A percentile compares a stretch with the other conserved stretches of the same genome.
Evolutionary conservation across 2,329 filamentous ascomycete genomes (phyloP).

Genomic region (Aspergillus persii): DNA sequence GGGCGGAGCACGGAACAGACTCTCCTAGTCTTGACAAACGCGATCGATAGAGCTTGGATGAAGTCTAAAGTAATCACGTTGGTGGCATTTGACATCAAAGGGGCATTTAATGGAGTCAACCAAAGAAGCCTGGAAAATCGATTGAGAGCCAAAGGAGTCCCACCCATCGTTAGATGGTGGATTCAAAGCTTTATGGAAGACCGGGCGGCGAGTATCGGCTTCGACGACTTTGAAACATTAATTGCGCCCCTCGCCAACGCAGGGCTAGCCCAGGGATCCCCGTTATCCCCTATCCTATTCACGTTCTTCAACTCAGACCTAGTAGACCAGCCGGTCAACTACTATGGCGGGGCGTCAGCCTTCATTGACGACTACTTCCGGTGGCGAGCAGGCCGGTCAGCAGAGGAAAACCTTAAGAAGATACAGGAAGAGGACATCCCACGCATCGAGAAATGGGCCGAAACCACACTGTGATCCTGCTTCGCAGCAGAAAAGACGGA

Average conservation of each 20-base stretch:
- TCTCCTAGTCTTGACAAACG: conserved; percentile 18
- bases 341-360: conserved; percentile 23
- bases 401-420: conserved; percentile 18
- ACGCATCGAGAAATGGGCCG: conserved; percentile 25
- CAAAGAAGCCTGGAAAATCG: conserved; percentile 7
- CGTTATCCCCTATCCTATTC: conserved; percentile 36
- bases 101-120: conserved; percentile 16
- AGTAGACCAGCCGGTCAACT: conserved; percentile 25
- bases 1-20: conserved; percentile 20
- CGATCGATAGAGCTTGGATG: conserved; percentile 15
- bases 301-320: conserved; percentile 39
- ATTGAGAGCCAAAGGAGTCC: conserved; percentile 2
- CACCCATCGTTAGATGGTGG: background rate
- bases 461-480: conserved; percentile 22
- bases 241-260: conserved; percentile 7
- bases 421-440: conserved; percentile 23
- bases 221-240: no score
- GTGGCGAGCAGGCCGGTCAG: conserved; percentile 18
- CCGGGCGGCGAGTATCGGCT: no score
- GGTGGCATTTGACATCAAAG: conserved; percentile 19
- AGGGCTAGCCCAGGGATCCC: conserved; percentile 25
- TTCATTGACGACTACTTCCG: conserved; percentile 32
- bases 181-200: no score
- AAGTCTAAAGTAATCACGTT: conserved; percentile 16
- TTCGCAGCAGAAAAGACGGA: conserved; percentile 32